Conservation (phyloP, 345 rosid genomes). For the Salix caprea region DNA sequence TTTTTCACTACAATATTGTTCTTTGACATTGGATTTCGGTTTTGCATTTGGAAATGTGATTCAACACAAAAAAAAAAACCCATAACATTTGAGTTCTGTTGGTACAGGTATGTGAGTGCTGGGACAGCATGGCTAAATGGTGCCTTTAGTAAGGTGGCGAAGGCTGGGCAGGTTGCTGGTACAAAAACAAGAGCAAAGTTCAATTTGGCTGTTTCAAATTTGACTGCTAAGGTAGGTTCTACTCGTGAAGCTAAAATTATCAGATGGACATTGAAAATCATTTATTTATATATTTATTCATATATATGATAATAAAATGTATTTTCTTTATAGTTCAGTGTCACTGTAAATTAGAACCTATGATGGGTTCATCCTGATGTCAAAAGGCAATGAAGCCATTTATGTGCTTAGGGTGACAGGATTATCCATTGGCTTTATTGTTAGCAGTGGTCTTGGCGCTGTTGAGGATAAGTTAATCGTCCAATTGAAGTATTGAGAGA, state of each 20-base stretch:
- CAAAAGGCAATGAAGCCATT: not conserved
- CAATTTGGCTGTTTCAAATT: conserved; percentile 69
- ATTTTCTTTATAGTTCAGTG: not conserved
- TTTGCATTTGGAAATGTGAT: not conserved
- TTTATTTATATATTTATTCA: not conserved
- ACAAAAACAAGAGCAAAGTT: conserved; percentile 86
- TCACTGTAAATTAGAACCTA: not conserved
- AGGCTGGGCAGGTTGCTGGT: conserved; percentile 83
- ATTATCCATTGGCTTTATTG: not conserved
- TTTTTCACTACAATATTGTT: not conserved
- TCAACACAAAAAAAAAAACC: not conserved
- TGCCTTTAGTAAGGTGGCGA: conserved; percentile 82
- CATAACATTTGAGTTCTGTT: not conserved
- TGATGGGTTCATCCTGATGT: too few relatives aligned
- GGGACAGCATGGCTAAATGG: conserved; percentile 94
- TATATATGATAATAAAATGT: not conserved
- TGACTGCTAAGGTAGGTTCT: conserved; percentile 67
- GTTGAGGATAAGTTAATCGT: not conserved
- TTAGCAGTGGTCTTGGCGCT: not conserved
- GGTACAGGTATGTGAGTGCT: conserved; percentile 63
- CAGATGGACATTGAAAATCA: not conserved
- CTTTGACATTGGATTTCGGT: not conserved
- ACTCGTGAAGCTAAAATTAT: not conserved
- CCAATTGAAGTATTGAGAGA: not conserved
- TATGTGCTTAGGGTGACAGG: not conserved